These are phyloP conservation scores for Bipolaris oryzae DNA, from an alignment of 2,329 filamentous ascomycete species.

Conservation along the genomic window DNA sequence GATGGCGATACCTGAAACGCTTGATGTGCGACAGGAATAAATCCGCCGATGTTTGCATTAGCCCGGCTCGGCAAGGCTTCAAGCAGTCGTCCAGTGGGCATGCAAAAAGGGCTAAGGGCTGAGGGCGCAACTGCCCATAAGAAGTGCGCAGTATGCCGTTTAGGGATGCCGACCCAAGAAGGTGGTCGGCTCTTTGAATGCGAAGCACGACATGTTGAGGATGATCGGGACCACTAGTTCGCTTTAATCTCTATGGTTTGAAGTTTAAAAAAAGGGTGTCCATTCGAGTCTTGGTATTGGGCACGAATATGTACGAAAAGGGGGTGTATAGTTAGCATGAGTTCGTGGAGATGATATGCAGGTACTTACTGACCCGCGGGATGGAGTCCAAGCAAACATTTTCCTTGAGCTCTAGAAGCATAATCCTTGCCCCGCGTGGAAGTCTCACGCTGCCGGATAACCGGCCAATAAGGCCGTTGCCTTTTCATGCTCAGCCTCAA, in stretches of 20 bases:
- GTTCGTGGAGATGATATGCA: not conserved
- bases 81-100: not conserved
- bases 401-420: not conserved
- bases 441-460: not conserved
- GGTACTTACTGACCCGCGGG: not conserved
- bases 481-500: not conserved
- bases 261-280: too few species aligned
- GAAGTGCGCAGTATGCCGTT: not conserved
- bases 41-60: not conserved
- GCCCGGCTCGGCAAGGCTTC: not conserved
- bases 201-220: too few species aligned
- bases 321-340: too few species aligned
- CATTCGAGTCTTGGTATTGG: too few species aligned
- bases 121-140: not conserved
- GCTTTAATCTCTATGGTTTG: too few species aligned
- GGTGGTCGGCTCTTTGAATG: not conserved
- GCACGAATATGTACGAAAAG: too few species aligned
- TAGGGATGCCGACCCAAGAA: not conserved
- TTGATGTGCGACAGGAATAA: not conserved
- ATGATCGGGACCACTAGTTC: too few species aligned
- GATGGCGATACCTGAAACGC: not conserved
- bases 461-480: not conserved
- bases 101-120: not conserved
- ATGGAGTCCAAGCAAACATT: not conserved
- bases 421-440: not conserved